Percentiles rank a stretch among this genome's conserved stretches.
phyloP scores from a whole-genome alignment of 2,329 filamentous ascomycete genomes.

The Botrytis fragariae region DNA sequence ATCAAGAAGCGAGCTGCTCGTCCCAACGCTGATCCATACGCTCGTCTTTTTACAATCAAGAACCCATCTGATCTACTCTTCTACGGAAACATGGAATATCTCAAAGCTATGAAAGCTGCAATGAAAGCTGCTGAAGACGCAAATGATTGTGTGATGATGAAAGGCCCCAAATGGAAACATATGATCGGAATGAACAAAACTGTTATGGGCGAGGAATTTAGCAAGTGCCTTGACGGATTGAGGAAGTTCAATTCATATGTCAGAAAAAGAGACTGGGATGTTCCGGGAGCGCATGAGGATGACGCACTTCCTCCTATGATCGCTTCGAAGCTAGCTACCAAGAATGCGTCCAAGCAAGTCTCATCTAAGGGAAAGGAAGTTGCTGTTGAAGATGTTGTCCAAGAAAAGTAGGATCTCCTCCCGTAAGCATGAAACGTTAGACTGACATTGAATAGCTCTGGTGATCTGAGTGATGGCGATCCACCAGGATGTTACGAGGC shows the following conservation, averaged over 20 bases:
- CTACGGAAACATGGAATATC: slow-evolving; percentile 10
- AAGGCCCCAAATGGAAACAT: background rate
- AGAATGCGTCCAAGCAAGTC: background rate
- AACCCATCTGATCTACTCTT: background rate
- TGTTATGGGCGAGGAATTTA: slow-evolving; percentile 3
- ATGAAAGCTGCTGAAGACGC: slow-evolving; percentile 2
- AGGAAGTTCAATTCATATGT: slow-evolving; percentile 6
- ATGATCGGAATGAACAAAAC: background rate
- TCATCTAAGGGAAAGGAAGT: background rate
- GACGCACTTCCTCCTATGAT: background rate
- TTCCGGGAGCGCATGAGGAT: background rate
- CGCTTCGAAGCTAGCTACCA: background rate
- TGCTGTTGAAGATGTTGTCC: background rate
- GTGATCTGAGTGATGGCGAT: background rate
- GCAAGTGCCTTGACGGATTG: background rate
- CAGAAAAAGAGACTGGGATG: slow-evolving; percentile 17
- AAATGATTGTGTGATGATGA: slow-evolving; percentile 3
- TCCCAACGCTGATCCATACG: slow-evolving; percentile 1
- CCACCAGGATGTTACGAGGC: background rate
- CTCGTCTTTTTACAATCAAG: background rate
- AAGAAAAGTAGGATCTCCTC: background rate
- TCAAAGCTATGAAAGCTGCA: background rate
- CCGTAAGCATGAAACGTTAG: background rate
- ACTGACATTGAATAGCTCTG: slow-evolving; percentile 4
- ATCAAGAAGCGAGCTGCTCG: slow-evolving; percentile 8